Base-by-base conservation (phyloP, 306 rosid genomes). In the Delonix regia region DNA sequence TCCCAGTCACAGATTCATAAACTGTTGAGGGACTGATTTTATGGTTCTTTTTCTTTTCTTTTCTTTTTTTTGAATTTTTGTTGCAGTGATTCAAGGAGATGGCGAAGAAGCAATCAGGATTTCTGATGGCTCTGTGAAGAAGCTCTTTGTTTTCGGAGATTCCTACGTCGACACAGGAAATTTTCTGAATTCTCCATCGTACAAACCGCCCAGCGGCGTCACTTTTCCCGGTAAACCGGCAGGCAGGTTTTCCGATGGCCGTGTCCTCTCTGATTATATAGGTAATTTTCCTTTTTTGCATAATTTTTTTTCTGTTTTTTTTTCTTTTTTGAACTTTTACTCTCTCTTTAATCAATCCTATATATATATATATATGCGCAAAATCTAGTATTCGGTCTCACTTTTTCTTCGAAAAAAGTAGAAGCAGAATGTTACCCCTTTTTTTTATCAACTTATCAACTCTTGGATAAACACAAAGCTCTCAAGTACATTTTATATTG, bases 171-270 rank as follows among this genome's bases (percentile, higher is more conserved):
- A 65, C 30, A 65, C 51, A 7, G 71, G 97, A 0, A 91, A 91
- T 49, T 81, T 64, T 30, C 14, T 33, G n/a, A 21, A 74, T 13
- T 60, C 83, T 4, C 21, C 9, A 33, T 77, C 90, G 0, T 86
- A 77, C 71, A 86, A 79, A 52, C 15, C 30, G 9, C 93, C 97
- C 0, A 69, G 27, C 56, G 93, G 97, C 27, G 47, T 81, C 64
- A 84, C 89, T 28, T 91, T 56, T 81, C 92, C 93, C 1, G 84
- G 89, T 0, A 77, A 65, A 24, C 93, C 97, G 0, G 73, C 80
- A 0, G 97, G 93, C 16, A 87, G 97, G 22, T 91, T 91, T 48
- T 76, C 68, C 14, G 85, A 89, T 18, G 97, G 93, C 22, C 83
- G 79, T 9, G 78, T 86, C 16, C 86, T 91, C 56, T 74, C 97